phyloP scores from a whole-genome alignment of 495 filamentous ascomycete genomes.

The Aspergillus leporis region DNA sequence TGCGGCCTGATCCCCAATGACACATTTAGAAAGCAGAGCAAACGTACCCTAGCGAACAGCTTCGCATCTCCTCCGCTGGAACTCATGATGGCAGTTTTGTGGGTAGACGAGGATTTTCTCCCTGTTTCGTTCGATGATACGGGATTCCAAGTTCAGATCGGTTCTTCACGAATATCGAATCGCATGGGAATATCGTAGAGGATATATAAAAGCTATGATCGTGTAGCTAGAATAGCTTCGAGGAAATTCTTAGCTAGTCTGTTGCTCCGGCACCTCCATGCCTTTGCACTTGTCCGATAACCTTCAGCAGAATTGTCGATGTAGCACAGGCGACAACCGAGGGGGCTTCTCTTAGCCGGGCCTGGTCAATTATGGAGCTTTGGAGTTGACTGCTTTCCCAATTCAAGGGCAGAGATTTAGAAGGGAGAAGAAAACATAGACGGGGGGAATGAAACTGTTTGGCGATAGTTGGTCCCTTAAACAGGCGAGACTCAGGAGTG shows the following conservation, averaged over 20 bases:
- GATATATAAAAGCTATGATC: constrained; percentile 14
- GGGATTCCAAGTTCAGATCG: neutral
- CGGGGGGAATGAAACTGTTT: constrained; percentile 20
- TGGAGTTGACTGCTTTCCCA: neutral
- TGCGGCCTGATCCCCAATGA: constrained; percentile 1
- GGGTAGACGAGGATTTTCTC: constrained; percentile 7
- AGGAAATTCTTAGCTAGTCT: constrained; percentile 23
- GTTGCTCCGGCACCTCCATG: constrained; percentile 24
- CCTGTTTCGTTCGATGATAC: neutral
- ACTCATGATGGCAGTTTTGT: constrained; percentile 58
- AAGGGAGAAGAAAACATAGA: constrained; percentile 20
- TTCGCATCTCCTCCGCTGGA: constrained; percentile 92
- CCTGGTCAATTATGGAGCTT: neutral
- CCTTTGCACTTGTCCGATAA: constrained; percentile 13
- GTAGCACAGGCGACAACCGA: neutral
- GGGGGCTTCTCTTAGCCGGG: neutral
- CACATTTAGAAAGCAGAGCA: constrained; percentile 1
- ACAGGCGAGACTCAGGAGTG: constrained; percentile 31
- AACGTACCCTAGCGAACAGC: constrained; percentile 96
- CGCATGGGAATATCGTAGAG: constrained; percentile 23
- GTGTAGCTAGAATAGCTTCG: constrained; percentile 12
- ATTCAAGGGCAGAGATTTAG: constrained; percentile 6
- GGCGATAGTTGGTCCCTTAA: neutral
- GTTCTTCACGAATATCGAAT: constrained; percentile 12
- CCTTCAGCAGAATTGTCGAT: neutral